Conservation (phyloP, 1,284 basidiomycete genomes). For the Rhodotorula sp. region DNA sequence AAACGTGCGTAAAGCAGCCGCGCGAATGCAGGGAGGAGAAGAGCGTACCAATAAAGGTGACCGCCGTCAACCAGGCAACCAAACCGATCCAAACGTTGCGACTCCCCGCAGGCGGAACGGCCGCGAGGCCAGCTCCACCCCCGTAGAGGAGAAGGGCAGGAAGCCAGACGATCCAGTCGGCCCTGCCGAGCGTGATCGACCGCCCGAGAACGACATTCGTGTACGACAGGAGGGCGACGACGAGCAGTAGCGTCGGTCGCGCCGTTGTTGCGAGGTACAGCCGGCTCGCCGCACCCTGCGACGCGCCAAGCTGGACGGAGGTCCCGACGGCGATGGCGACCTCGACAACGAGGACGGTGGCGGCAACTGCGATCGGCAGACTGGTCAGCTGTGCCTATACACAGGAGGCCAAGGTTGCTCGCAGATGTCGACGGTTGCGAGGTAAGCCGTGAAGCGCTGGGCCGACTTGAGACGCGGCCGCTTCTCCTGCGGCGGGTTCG, state of each 20-base stretch:
- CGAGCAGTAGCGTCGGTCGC: conserved; percentile 31
- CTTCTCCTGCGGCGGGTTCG: neutral
- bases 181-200: conserved; percentile 24
- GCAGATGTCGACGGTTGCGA: conserved; percentile 27
- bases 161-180: conserved; percentile 38
- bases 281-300: conserved; percentile 12
- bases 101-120: neutral
- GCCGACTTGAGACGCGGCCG: conserved; percentile 32
- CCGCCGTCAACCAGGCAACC: conserved; percentile 18
- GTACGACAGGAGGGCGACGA: conserved; percentile 32
- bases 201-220: conserved; percentile 30
- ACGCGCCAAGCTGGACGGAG: conserved; percentile 1
- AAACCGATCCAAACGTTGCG: conserved; percentile 26
- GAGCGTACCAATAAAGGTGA: conserved; percentile 20
- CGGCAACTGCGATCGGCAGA: conserved; percentile 15
- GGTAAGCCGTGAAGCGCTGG: conserved; percentile 31
- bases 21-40: neutral
- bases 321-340: conserved; percentile 4
- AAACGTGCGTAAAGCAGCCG: too few relatives aligned
- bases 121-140: conserved; percentile 26
- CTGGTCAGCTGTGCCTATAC: neutral
- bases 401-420: neutral
- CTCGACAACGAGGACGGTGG: conserved; percentile 32
- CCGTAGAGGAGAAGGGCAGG: conserved; percentile 20
- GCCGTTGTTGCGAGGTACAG: conserved; percentile 25